These are phyloP conservation scores for Fusarium tupiense DNA, from an alignment of 2,329 filamentous ascomycete genomes.

Conservation along the genomic window DNA sequence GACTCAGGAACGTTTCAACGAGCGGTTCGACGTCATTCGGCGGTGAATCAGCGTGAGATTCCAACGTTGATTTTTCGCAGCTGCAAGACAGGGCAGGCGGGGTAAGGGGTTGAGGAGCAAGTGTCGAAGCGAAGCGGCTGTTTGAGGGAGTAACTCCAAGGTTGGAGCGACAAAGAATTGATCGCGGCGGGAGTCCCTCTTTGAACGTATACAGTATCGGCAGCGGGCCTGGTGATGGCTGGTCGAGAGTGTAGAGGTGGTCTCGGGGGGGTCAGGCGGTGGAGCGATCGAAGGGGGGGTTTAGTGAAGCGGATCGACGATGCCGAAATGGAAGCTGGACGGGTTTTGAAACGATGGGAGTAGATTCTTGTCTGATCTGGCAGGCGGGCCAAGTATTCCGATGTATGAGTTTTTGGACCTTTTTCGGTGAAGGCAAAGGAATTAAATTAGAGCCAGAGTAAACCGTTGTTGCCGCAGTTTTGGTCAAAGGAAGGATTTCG, in stretches of 20 bases:
- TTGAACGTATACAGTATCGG: constrained; percentile 2
- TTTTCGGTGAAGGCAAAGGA: background rate
- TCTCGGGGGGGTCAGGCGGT: constrained; percentile 38
- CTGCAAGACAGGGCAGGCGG: constrained; percentile 19
- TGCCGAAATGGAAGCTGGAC: constrained; percentile 7
- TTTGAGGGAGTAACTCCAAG: constrained; percentile 9
- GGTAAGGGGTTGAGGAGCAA: constrained; percentile 26
- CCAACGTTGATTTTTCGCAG: constrained; percentile 14
- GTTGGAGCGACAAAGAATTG: constrained; percentile 7
- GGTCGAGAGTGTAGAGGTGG: constrained; percentile 21
- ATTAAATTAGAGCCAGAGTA: constrained; percentile 13
- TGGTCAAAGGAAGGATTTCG: constrained; percentile 9
- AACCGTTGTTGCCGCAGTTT: constrained; percentile 12
- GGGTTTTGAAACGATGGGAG: background rate
- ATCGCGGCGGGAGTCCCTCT: constrained; percentile 12
- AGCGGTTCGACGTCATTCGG: constrained; percentile 40
- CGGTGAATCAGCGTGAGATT: constrained; percentile 37
- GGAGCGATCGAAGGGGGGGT: constrained; percentile 41
- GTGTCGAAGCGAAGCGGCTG: constrained; percentile 8
- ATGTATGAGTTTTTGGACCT: background rate
- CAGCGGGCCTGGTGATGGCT: constrained; percentile 29
- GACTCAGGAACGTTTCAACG: constrained; percentile 37
- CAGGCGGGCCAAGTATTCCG: constrained; percentile 31
- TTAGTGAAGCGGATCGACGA: constrained; percentile 36
- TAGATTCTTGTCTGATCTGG: constrained; percentile 14